phyloP scores from a whole-genome alignment of 805 yeast genomes.

The Kuraishia ogatae region DNA sequence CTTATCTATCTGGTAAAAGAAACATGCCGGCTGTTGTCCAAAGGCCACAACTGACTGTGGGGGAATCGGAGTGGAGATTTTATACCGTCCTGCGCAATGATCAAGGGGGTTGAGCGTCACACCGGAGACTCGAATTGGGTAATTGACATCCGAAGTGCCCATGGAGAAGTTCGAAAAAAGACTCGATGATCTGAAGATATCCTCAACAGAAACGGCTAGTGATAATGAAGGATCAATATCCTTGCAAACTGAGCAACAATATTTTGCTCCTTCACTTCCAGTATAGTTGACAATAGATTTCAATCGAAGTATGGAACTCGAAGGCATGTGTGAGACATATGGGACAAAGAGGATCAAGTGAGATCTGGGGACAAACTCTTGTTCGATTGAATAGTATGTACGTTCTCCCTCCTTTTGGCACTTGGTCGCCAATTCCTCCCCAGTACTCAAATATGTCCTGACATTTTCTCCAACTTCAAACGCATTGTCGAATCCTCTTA shows the following conservation, averaged over 20 bases:
- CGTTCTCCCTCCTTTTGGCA: not conserved
- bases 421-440: not conserved
- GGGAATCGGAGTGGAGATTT: slow-evolving; percentile 21
- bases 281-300: too few species aligned
- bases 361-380: not conserved
- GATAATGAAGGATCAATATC: slow-evolving; percentile 44
- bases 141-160: slow-evolving; percentile 41
- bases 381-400: not conserved
- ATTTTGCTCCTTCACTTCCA: not conserved
- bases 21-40: slow-evolving; percentile 63
- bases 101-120: slow-evolving; percentile 19
- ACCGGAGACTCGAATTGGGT: slow-evolving; percentile 46
- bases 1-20: slow-evolving; percentile 43
- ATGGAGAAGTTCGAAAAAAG: slow-evolving; percentile 63
- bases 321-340: slow-evolving; percentile 16
- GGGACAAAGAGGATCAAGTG: slow-evolving; percentile 15
- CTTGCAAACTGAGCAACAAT: not conserved
- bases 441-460: not conserved
- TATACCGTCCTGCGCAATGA: slow-evolving; percentile 10
- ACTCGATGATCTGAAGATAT: slow-evolving; percentile 49
- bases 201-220: slow-evolving; percentile 74
- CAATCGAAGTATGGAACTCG: not conserved
- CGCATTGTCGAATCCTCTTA: not conserved
- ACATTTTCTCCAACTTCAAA: not conserved
- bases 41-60: slow-evolving; percentile 39